These are phyloP conservation scores for Mycena crocata DNA, from an alignment of 768 basidiomycete species.

Conservation along the genomic window DNA sequence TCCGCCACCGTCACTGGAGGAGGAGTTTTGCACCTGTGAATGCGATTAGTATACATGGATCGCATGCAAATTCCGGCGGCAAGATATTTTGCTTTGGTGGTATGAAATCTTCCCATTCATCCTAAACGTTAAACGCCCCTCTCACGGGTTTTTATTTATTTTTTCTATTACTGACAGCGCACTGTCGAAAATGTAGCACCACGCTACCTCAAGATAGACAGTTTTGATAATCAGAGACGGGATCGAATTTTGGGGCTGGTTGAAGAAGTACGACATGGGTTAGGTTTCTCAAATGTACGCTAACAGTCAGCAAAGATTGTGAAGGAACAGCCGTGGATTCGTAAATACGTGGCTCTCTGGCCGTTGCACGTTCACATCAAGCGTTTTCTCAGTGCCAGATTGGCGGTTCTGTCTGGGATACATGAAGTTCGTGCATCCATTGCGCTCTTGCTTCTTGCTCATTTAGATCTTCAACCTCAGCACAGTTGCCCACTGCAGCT, in stretches of 20 bases:
- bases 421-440: neutral
- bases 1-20: neutral
- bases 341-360: neutral
- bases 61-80: neutral
- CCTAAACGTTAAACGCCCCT: neutral
- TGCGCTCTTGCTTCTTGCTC: neutral
- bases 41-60: neutral
- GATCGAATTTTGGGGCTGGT: neutral
- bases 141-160: neutral
- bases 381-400: neutral
- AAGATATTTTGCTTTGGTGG: conserved; percentile 8
- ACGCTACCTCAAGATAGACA: neutral
- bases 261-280: neutral
- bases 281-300: neutral
- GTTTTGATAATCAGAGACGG: neutral
- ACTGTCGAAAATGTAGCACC: neutral
- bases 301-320: neutral
- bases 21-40: neutral
- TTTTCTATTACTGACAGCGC: neutral
- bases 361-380: neutral
- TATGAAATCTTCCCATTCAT: neutral
- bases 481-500: conserved; percentile 5
- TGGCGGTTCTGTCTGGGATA: neutral
- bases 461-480: neutral
- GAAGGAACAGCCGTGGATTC: neutral